These are phyloP conservation scores for Aphanomyces invadans DNA, from an alignment of 352 stramenopile genomes.

Conservation along the genomic window DNA sequence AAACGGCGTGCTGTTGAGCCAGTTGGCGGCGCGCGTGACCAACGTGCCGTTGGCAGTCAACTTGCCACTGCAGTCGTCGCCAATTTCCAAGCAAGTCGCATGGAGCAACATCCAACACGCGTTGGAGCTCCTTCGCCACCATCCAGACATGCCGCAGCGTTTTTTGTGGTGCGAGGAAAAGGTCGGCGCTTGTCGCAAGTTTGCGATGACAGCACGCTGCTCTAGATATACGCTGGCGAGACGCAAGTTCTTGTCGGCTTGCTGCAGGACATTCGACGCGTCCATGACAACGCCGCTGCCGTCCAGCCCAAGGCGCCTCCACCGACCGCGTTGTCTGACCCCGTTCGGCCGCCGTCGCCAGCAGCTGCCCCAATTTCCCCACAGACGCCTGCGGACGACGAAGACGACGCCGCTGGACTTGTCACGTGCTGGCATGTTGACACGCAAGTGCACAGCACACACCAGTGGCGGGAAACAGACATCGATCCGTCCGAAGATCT, in stretches of 20 bases:
- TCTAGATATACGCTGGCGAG: not conserved
- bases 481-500: constrained; percentile 9
- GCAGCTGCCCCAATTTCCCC: no score
- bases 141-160: constrained; percentile 2
- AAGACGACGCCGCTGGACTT: not conserved
- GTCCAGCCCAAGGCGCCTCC: no score
- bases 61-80: not conserved
- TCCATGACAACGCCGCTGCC: not conserved
- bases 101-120: not conserved
- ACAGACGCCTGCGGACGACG: no score
- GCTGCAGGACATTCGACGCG: not conserved
- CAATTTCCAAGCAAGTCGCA: not conserved
- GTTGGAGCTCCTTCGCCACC: not conserved
- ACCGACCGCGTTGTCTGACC: no score
- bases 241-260: not conserved
- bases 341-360: no score
- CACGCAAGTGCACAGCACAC: not conserved
- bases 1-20: not conserved
- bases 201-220: no score
- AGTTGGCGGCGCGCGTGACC: not conserved
- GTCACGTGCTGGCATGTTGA: constrained; percentile 1
- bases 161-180: constrained; percentile 16
- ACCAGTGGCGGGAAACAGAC: constrained; percentile 14
- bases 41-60: not conserved
- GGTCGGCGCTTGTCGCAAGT: no score